Evolutionary conservation across 192 early-diverging fungal species (phyloP).

Genomic region (Podila epigama): DNA sequence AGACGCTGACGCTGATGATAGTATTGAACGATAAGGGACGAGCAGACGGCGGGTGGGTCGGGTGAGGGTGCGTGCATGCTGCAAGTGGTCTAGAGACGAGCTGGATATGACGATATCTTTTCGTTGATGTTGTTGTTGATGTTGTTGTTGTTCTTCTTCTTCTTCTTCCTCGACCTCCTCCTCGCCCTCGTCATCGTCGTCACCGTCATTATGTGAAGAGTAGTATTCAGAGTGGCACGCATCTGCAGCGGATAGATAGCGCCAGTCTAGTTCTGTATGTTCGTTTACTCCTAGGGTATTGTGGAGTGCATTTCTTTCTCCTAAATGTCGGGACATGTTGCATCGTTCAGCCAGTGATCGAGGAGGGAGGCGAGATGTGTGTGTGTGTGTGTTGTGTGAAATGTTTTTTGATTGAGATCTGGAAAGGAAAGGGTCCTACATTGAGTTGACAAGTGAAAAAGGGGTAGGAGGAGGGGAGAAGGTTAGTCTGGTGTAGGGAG

Average conservation of each 20-base stretch:
- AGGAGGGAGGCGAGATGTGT: too few relatives aligned
- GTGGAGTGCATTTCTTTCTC: not conserved
- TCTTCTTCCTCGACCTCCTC: too few relatives aligned
- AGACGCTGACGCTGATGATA: not conserved
- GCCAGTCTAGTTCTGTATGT: slow-evolving; percentile 34
- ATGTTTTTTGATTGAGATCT: too few relatives aligned
- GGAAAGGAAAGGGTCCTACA: too few relatives aligned
- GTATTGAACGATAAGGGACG: not conserved
- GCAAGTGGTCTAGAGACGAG: too few relatives aligned
- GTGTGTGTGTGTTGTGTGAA: too few relatives aligned
- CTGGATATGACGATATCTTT: not conserved
- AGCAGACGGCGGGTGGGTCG: not conserved
- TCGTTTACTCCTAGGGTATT: slow-evolving; percentile 3
- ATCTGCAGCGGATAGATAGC: slow-evolving; percentile 31
- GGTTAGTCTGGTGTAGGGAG: too few relatives aligned
- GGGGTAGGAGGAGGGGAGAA: too few relatives aligned
- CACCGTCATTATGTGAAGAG: not conserved
- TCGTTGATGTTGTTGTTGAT: not conserved
- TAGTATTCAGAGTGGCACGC: slow-evolving; percentile 25
- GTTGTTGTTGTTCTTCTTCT: not conserved
- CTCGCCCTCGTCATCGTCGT: slow-evolving; percentile 21
- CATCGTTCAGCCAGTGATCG: too few relatives aligned
- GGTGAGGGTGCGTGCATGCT: too few relatives aligned
- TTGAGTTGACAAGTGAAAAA: too few relatives aligned
- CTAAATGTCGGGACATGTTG: not conserved